Base-by-base conservation (phyloP, 495 filamentous ascomycete genomes). In the Neurospora africana region DNA sequence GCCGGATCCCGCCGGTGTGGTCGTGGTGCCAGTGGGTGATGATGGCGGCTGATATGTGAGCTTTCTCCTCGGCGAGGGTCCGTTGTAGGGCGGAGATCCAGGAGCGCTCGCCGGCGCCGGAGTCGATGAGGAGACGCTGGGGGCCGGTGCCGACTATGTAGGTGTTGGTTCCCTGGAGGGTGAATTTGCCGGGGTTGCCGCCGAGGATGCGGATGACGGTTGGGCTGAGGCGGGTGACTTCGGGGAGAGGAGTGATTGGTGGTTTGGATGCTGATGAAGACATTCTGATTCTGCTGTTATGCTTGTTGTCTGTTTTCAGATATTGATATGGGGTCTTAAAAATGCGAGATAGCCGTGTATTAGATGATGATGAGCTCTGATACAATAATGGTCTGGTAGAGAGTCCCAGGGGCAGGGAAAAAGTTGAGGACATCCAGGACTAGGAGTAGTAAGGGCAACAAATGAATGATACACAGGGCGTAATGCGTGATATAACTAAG, bases 1-100 rank as follows among this genome's bases (percentile, higher is more conserved):
- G 89, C 8, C 79, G 70, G 8, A 97, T 83, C 1, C 95, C 95
- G 35, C 88, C 87, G 23, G 89, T 84, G 78, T 99, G 95, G 79
- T 99, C 95, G 37, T 81, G 86, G 79, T 99, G 95, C 91, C 93
- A 93, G 80, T 99, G 95, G 1, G 95, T 97, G 30, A 98, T 81
- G 23, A 98, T 84, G 4, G 87, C 88, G 38, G 87, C 80, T 36
- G 72, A 71, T 38, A 98, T 84, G 0, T 85, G 85, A 41, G 89
- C 88, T 39, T 89, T 86, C 76, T 96, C 91, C 38, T 86, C 82
- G 3, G 82, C 75, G 33, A 98, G 86, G 5, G 91, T 85, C 21
- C 82, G 78, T 72, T 88, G 84, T 17, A 98, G 83, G 3, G 85
- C 81, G 0, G 83, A 73, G 39, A 86, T 79, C 90, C 91, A 92